phyloP scores from a whole-genome alignment of 495 filamentous ascomycete species.

The Cercophora samala region DNA sequence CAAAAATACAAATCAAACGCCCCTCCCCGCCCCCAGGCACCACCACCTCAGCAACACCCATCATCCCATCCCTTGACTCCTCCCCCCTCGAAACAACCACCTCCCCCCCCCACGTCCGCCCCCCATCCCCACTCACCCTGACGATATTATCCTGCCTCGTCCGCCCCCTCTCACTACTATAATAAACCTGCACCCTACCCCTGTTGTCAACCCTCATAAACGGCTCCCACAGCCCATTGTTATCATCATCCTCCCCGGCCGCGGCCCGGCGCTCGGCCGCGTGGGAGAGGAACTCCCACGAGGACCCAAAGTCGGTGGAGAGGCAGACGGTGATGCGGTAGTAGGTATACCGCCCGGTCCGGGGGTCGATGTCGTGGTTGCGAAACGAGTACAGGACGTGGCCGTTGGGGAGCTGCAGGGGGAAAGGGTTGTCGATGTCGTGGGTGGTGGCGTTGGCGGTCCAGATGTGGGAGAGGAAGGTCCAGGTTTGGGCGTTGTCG shows the following conservation, averaged over 20 bases:
- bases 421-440: slow-evolving; percentile 60
- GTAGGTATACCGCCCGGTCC: slow-evolving; percentile 40
- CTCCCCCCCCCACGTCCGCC: slow-evolving; percentile 11
- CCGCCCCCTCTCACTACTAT: slow-evolving; percentile 13
- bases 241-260: not conserved
- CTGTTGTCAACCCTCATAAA: slow-evolving; percentile 15
- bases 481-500: slow-evolving; percentile 44
- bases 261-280: slow-evolving; percentile 13
- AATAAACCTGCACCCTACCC: slow-evolving; percentile 18
- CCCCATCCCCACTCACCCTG: slow-evolving; percentile 2
- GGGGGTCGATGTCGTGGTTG: slow-evolving; percentile 50
- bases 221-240: slow-evolving; percentile 25
- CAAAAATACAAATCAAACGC: slow-evolving; percentile 20
- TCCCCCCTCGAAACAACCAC: not conserved
- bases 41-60: slow-evolving; percentile 16
- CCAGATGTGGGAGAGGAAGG: slow-evolving; percentile 33
- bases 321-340: slow-evolving; percentile 21
- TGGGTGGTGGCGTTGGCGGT: slow-evolving; percentile 32
- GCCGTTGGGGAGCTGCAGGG: slow-evolving; percentile 49
- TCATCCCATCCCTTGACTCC: slow-evolving; percentile 21
- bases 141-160: slow-evolving; percentile 21
- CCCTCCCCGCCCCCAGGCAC: not conserved
- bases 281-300: slow-evolving; percentile 12
- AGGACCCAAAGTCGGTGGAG: slow-evolving; percentile 12
- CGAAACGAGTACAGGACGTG: slow-evolving; percentile 57